phyloP scores from a whole-genome alignment of 2,329 filamentous ascomycete species.

The Exophiala lecanii-corni region DNA sequence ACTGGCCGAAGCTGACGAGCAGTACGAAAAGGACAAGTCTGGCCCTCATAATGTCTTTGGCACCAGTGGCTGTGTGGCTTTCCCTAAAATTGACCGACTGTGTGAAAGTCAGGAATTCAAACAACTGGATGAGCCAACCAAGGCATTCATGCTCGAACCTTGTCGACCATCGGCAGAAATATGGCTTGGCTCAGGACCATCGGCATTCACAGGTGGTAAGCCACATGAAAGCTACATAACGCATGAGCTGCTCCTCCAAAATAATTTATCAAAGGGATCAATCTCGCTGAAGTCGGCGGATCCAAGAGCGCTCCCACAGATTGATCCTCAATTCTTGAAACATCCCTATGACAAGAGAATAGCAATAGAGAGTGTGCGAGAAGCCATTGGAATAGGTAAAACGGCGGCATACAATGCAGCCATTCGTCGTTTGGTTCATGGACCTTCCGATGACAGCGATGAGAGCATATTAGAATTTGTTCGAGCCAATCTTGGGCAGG shows the following conservation, averaged over 20 bases:
- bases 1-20: slow-evolving; percentile 3
- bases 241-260: slow-evolving; percentile 7
- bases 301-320: slow-evolving; percentile 46
- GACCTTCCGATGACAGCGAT: slow-evolving; percentile 3
- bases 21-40: slow-evolving; percentile 7
- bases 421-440: slow-evolving; percentile 3
- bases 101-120: slow-evolving; percentile 3
- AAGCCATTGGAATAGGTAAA: slow-evolving; percentile 28
- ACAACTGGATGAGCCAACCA: background rate
- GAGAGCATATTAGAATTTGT: slow-evolving; percentile 33
- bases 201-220: background rate
- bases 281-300: slow-evolving; percentile 51
- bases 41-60: slow-evolving; percentile 7
- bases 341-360: slow-evolving; percentile 52
- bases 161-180: slow-evolving; percentile 6
- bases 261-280: slow-evolving; percentile 36
- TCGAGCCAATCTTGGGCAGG: slow-evolving; percentile 43
- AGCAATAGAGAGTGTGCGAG: slow-evolving; percentile 46
- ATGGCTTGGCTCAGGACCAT: slow-evolving; percentile 9
- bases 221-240: slow-evolving; percentile 1
- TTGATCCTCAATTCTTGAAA: slow-evolving; percentile 50
- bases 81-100: slow-evolving; percentile 5
- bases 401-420: background rate
- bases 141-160: slow-evolving; percentile 4
- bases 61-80: slow-evolving; percentile 6